Base-by-base conservation (phyloP, 805 yeast species). In the Pichia membranifaciens region DNA sequence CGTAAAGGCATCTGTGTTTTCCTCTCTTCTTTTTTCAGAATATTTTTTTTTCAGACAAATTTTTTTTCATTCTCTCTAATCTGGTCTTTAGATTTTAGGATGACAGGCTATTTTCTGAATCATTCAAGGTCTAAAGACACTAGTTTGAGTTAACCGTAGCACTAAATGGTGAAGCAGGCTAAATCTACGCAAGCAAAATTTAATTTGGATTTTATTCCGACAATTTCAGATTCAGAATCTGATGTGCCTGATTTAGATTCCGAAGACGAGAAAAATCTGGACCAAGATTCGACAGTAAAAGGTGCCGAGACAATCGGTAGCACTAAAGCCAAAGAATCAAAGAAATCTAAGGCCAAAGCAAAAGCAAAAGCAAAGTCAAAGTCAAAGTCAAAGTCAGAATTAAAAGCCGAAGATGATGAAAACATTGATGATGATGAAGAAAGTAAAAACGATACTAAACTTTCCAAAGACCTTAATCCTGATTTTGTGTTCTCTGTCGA, bases 201-300 rank as follows among this genome's bases (percentile, higher is more conserved):
- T 16, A 44, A 52, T 17, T 46, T 69, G 51, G 90, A 82, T 55
- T 81, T 85, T 57, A 78, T 86, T 28, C 76, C 80, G 50, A 87
- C 96, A 0, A 84, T 87, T 46, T 76, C 81, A 21, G 91, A 85
- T 55, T 79, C 86, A 56, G 95, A 85, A 57, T 81, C 82, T 13
- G 90, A 82, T 45, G 74, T 74, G 22, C 69, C 70, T 18, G 62
- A 67, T 51, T 51, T 58, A 43, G 71, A 68, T 41, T 61, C 56
- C 42, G 69, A 75, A 23, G 65, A 60, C 18, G 60, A 56, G 18
- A 39, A 23, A n/a, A 51, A 55, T 22, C 50, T 49, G 40, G 54
- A 48, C 38, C 39, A 47, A 48, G 45, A 18, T 51, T 37, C 38
- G 15, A 29, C 20, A 16, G 15, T 10, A 18, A 13, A 7, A n/a